Conservation (phyloP, 345 rosid genomes). For the Pistacia vera region DNA sequence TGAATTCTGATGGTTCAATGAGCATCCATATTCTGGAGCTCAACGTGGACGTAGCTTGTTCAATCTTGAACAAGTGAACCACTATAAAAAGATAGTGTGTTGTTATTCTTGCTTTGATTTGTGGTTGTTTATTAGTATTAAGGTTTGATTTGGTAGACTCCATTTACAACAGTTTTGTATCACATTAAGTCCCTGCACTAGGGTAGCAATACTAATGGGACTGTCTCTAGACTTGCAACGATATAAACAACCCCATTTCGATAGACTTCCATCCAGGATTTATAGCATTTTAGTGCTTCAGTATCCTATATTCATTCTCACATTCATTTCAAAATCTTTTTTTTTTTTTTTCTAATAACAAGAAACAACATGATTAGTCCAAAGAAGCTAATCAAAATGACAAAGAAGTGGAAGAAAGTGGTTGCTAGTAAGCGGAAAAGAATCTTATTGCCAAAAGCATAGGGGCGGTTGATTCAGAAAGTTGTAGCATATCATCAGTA, state of each 20-base stretch:
- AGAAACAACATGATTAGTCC: constrained; percentile 8
- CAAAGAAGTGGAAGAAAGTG: constrained; percentile 30
- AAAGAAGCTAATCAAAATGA: constrained; percentile 13
- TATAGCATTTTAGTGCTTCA: not conserved
- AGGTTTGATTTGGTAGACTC: too few species aligned
- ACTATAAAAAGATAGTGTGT: too few species aligned
- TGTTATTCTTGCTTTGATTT: too few species aligned
- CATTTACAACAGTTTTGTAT: not conserved
- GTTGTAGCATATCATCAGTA: too few species aligned
- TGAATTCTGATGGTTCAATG: too few species aligned
- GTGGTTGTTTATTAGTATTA: too few species aligned
- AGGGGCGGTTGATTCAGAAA: too few species aligned
- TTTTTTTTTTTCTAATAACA: not conserved
- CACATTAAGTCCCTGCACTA: not conserved
- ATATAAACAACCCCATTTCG: not conserved
- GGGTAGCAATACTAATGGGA: not conserved
- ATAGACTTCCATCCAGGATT: not conserved
- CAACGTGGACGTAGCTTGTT: too few species aligned
- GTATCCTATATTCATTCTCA: not conserved
- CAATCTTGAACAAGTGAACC: too few species aligned
- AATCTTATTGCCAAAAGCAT: too few species aligned
- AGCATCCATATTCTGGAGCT: too few species aligned
- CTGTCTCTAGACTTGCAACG: not conserved
- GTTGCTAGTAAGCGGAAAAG: constrained; percentile 4
- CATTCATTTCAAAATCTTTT: not conserved